Conservation (phyloP, 1,284 basidiomycete species). For the Ganoderma meredithae region DNA sequence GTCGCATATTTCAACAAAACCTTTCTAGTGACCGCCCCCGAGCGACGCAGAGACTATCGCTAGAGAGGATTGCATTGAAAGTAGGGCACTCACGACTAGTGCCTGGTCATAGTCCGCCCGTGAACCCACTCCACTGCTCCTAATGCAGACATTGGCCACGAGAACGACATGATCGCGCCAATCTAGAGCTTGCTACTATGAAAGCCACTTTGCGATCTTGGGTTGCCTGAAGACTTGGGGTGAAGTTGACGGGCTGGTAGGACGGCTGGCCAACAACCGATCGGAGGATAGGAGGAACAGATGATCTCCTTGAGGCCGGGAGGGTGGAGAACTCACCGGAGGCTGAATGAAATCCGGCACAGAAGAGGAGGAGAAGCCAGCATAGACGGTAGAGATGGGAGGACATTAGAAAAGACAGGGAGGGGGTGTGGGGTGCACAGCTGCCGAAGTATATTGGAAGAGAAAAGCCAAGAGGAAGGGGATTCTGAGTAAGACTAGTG, state of each 20-base stretch:
- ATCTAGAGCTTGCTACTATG: neutral
- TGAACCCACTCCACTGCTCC: neutral
- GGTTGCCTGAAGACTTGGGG: neutral
- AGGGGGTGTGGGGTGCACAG: conserved; percentile 13
- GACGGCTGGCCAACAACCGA: neutral
- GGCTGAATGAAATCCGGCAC: conserved; percentile 27
- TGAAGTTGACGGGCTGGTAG: neutral
- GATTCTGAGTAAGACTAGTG: conserved; percentile 5
- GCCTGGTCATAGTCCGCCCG: neutral
- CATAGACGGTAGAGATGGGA: conserved; percentile 27
- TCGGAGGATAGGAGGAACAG: neutral
- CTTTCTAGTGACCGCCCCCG: neutral
- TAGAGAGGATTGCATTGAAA: conserved; percentile 9
- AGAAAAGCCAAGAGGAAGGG: conserved; percentile 1
- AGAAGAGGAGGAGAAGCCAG: conserved; percentile 28
- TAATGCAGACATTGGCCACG: neutral
- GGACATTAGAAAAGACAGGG: conserved; percentile 32
- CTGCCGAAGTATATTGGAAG: conserved; percentile 14
- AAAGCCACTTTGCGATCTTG: neutral
- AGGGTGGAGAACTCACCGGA: conserved; percentile 22
- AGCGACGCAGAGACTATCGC: neutral
- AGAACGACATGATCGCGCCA: neutral
- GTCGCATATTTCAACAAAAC: neutral
- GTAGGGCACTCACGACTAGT: neutral
- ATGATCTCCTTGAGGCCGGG: neutral